Percentiles rank a stretch among this genome's conserved stretches.
Evolutionary conservation across 306 rosid genomes (phyloP).

Genomic region (Malus sylvestris): DNA sequence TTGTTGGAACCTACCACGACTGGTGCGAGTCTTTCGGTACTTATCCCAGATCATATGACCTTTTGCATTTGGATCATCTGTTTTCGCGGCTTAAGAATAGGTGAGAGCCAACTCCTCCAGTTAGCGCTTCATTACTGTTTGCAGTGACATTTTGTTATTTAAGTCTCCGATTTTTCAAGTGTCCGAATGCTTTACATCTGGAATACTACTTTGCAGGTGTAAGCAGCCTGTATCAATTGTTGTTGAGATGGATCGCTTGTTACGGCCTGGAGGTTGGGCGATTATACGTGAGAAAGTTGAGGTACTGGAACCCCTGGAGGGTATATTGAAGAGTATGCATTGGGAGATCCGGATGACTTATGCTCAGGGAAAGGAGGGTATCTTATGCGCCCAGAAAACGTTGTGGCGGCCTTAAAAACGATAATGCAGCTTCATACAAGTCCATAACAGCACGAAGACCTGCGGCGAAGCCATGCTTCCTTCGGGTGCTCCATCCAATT

Average conservation of each 20-base stretch:
- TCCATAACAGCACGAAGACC: background rate
- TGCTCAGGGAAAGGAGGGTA: constrained; percentile 64
- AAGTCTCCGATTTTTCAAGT: background rate
- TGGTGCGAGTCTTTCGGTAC: constrained; percentile 94
- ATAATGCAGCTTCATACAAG: background rate
- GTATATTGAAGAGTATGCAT: constrained; percentile 57
- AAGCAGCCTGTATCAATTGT: constrained; percentile 70
- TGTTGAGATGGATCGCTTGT: constrained; percentile 89
- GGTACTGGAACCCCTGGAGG: constrained; percentile 68
- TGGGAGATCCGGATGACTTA: constrained; percentile 84
- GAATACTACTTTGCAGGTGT: constrained; percentile 51
- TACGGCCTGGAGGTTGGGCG: constrained; percentile 88
- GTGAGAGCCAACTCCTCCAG: constrained; percentile 18
- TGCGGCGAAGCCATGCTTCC: background rate
- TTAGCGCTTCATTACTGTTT: background rate
- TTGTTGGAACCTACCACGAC: constrained; percentile 78
- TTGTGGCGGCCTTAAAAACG: constrained; percentile 66
- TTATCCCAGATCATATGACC: constrained; percentile 92
- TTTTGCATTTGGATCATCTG: constrained; percentile 89
- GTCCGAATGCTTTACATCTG: background rate
- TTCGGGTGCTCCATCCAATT: background rate
- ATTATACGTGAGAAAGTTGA: constrained; percentile 82
- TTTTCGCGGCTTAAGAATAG: constrained; percentile 93
- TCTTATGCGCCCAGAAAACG: constrained; percentile 78
- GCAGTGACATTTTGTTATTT: background rate